Evolutionary conservation across 192 early-diverging fungal species (phyloP), one percentile per base, ranked within the genome.

Genomic region (Coemansia sp.): DNA sequence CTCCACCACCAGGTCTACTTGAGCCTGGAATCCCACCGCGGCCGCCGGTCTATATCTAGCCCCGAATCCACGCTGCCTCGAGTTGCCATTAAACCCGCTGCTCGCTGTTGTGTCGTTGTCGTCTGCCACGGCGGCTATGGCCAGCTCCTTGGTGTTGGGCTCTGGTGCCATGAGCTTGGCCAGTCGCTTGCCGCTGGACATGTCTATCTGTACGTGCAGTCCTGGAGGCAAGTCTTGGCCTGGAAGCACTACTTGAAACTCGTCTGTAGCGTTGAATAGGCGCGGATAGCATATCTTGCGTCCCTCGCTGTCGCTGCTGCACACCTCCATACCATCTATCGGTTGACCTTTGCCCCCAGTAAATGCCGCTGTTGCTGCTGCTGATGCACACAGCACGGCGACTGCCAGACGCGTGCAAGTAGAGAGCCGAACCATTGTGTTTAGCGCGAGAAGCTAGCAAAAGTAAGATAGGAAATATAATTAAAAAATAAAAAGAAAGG

Each of bases 161-260:
- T 68, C 71, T 2, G 65, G 60, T 35, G 83, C 73, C 72, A 88
- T 73, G 5, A 91, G 79, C 46, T 85, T 85, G 19, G 90, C 90
- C 56, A 67, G 70, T 20, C 86, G 84, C 37, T 75, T 60, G 20
- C 86, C 87, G 5, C 86, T 90, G 25, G 64, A 59, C 76, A 90
- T 85, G 64, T 90, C 85, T 58, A 91, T 70, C 58, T 86, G 87
- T 29, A 89, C 65, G 74, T 90, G 89, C 6, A 91, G 80, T 10
- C 88, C 89, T 27, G 67, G 47, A 12, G 89, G 90, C 38, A 90
- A 71, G 19, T 87, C 80, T 51, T 91, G 89, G 22, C 87, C 90
- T 12, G 83, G 81, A 36, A 70, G 72, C 20, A 91, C 79, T 41
- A 62, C 69, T 64, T 85, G 83, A 58, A 88, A 90, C 64, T 91